Evolutionary conservation across 2,329 filamentous ascomycete genomes (phyloP).

Genomic region (Xylariaceae sp.): DNA sequence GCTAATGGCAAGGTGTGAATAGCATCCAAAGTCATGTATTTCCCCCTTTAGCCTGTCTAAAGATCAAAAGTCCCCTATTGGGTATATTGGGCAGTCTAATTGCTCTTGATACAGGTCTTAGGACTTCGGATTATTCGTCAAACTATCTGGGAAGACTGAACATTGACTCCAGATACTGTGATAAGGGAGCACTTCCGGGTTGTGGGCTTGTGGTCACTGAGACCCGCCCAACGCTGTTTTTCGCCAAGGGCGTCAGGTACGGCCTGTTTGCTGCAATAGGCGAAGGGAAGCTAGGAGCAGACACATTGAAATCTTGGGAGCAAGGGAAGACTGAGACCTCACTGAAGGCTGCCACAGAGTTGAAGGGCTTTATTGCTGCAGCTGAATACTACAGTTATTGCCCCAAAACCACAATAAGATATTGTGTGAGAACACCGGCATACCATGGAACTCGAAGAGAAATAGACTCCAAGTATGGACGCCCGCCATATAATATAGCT

Average conservation of each 20-base stretch:
- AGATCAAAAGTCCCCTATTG: too few species aligned
- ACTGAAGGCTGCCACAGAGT: slow-evolving; percentile 30
- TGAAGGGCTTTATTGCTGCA: slow-evolving; percentile 32
- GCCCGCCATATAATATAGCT: too few species aligned
- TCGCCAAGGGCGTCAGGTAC: slow-evolving; percentile 22
- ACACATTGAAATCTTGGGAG: slow-evolving; percentile 29
- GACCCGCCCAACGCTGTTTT: slow-evolving; percentile 36
- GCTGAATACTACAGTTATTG: slow-evolving; percentile 20
- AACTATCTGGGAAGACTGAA: too few species aligned
- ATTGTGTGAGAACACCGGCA: too few species aligned
- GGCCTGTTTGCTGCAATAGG: slow-evolving; percentile 27
- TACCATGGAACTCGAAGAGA: too few species aligned
- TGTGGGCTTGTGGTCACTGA: slow-evolving; percentile 38
- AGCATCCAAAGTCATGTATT: too few species aligned
- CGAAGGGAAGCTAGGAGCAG: slow-evolving; percentile 29
- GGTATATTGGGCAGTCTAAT: too few species aligned
- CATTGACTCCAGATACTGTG: too few species aligned
- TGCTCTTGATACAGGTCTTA: too few species aligned
- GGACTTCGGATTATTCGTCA: too few species aligned
- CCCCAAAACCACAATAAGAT: slow-evolving; percentile 1
- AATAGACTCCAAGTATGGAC: too few species aligned
- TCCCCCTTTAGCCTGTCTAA: too few species aligned
- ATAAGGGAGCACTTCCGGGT: slow-evolving; percentile 30
- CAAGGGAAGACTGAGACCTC: slow-evolving; percentile 17
- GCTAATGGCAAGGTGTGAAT: slow-evolving; percentile 38